Percentiles rank a stretch among this genome's conserved stretches.
These are phyloP conservation scores for Diaporthe amygdali DNA, from an alignment of 2,329 filamentous ascomycete species.

Conservation along the genomic window DNA sequence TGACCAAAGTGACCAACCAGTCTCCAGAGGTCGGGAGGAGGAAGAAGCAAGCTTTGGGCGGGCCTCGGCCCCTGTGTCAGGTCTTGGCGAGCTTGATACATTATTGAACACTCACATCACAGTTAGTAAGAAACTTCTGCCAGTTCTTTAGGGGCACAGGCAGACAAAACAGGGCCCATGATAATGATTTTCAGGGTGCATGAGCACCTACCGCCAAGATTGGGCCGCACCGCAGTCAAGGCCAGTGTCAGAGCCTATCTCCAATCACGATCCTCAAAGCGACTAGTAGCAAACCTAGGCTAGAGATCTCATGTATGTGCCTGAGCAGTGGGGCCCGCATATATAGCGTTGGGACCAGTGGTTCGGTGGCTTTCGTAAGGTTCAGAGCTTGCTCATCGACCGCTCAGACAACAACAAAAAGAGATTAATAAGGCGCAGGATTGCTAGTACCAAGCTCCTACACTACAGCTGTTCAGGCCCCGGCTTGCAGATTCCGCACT, in stretches of 20 bases:
- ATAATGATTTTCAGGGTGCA: background rate
- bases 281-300: background rate
- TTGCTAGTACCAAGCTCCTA: background rate
- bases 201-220: constrained; percentile 1
- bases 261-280: background rate
- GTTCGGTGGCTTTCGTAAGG: background rate
- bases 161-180: background rate
- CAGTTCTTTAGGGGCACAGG: background rate
- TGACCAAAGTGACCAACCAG: background rate
- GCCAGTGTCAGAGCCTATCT: background rate
- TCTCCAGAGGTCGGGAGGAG: background rate
- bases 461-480: background rate
- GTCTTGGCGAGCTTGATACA: background rate
- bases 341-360: background rate
- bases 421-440: background rate
- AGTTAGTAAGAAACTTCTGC: background rate
- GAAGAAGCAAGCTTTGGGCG: background rate
- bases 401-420: background rate
- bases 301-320: background rate
- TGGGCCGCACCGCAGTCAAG: background rate
- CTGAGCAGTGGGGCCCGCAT: background rate
- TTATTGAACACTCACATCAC: background rate
- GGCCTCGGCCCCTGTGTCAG: background rate
- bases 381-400: background rate
- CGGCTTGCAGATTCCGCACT: background rate